A percentile compares a stretch with the other conserved stretches of the same genome.
Conservation (phyloP, 768 basidiomycete genomes). For the Hirschioporus abietinus region DNA sequence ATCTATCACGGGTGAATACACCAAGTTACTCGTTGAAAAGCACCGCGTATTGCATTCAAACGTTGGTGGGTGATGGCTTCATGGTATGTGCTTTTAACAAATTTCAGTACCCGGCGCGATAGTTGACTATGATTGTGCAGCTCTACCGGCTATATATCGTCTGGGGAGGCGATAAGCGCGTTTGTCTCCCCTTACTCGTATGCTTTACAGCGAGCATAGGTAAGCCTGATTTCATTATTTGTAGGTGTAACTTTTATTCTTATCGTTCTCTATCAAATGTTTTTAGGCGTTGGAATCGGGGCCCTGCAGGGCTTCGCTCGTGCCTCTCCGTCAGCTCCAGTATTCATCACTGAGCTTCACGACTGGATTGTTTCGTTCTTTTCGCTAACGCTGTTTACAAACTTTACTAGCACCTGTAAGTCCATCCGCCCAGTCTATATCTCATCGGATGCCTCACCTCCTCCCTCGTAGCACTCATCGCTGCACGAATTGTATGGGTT, state of each 20-base stretch:
- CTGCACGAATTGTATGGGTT: constrained; percentile 29
- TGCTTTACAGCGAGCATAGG: constrained; percentile 28
- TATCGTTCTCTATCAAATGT: constrained; percentile 4
- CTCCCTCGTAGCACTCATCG: constrained; percentile 23
- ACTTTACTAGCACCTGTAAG: constrained; percentile 32
- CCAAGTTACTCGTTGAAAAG: constrained; percentile 33
- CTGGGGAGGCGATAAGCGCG: constrained; percentile 21
- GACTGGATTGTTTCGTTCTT: constrained; percentile 37
- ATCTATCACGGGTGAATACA: constrained; percentile 28
- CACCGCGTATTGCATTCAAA: constrained; percentile 31
- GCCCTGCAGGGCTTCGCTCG: constrained; percentile 28
- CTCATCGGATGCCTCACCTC: background rate
- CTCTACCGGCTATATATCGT: constrained; percentile 30
- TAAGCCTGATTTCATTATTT: constrained; percentile 9
- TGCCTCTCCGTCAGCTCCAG: constrained; percentile 22
- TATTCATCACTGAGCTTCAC: constrained; percentile 28
- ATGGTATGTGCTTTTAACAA: constrained; percentile 21
- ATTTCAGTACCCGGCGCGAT: background rate
- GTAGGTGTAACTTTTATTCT: background rate
- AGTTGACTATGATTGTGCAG: constrained; percentile 12
- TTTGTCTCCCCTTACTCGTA: constrained; percentile 24
- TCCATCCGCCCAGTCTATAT: background rate
- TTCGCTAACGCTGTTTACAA: constrained; percentile 31
- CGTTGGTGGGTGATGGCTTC: constrained; percentile 33
- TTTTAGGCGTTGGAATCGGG: constrained; percentile 24